Evolutionary conservation across 306 rosid species (phyloP).

Genomic region (Rubus idaeus): DNA sequence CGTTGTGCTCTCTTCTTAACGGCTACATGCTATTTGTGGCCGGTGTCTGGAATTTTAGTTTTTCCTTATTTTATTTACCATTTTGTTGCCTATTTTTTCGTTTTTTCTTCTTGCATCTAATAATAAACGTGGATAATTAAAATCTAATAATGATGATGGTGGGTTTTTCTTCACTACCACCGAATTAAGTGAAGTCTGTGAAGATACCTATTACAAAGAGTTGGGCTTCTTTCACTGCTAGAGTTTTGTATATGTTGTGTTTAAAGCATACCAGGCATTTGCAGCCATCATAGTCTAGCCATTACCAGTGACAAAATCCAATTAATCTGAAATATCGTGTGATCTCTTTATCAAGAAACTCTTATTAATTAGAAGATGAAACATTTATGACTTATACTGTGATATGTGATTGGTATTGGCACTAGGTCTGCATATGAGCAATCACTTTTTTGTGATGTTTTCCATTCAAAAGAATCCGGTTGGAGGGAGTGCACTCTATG

Average conservation of each 20-base stretch:
- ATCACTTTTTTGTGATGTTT: conserved; percentile 67
- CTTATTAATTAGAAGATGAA: neutral
- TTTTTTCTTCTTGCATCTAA: neutral
- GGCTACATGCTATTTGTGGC: neutral
- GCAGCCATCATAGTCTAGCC: too few species aligned
- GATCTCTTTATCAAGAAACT: neutral
- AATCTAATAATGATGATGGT: neutral
- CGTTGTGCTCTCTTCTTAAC: conserved; percentile 9
- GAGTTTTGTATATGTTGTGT: too few species aligned
- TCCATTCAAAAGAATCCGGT: conserved; percentile 81
- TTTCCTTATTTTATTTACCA: neutral
- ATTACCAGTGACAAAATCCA: too few species aligned
- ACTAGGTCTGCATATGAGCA: conserved; percentile 86
- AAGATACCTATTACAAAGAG: neutral
- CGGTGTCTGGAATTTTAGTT: neutral
- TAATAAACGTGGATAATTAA: neutral
- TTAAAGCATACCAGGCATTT: too few species aligned
- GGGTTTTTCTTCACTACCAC: neutral
- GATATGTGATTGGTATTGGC: conserved; percentile 1
- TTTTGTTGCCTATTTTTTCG: neutral
- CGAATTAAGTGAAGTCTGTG: neutral
- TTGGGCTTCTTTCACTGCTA: too few species aligned
- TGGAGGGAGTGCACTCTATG: conserved; percentile 88
- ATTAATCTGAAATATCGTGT: too few species aligned
- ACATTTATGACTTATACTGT: neutral